Evolutionary conservation across 1,284 basidiomycete species (phyloP).

Genomic region (Mycena sp.): DNA sequence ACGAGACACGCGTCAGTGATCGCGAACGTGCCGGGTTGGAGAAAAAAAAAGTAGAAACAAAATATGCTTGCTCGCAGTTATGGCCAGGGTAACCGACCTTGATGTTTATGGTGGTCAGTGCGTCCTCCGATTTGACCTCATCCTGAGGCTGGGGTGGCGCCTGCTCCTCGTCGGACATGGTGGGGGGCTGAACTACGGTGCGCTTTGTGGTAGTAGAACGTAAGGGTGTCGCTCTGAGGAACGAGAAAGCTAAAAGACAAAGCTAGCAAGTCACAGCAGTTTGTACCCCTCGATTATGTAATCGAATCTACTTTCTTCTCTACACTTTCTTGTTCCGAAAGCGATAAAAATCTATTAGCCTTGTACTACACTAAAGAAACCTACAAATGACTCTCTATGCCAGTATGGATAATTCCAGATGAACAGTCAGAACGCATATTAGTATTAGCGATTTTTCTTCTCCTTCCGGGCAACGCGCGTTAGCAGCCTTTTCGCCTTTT

Average conservation of each 20-base stretch:
- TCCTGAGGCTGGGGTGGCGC: slow-evolving; percentile 47
- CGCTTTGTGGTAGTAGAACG: background rate
- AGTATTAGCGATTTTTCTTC: slow-evolving; percentile 10
- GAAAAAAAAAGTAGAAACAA: background rate
- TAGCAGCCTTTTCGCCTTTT: slow-evolving; percentile 62
- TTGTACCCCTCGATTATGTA: slow-evolving; percentile 1
- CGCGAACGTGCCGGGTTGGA: background rate
- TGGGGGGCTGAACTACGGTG: background rate
- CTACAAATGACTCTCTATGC: slow-evolving; percentile 7
- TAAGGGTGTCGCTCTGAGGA: background rate
- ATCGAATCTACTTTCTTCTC: background rate
- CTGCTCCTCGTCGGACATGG: slow-evolving; percentile 73
- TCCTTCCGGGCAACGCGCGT: slow-evolving; percentile 50
- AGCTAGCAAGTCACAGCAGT: background rate
- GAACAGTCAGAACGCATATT: background rate
- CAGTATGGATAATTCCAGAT: background rate
- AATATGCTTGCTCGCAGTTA: too few relatives aligned
- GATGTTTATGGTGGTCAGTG: slow-evolving; percentile 83
- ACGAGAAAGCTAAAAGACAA: slow-evolving; percentile 10
- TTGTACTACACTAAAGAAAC: background rate
- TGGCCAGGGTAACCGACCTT: slow-evolving; percentile 66
- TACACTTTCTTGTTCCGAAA: too few relatives aligned
- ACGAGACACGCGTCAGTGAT: slow-evolving; percentile 14
- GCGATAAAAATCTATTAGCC: slow-evolving; percentile 8
- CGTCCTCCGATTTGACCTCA: slow-evolving; percentile 71